Evolutionary conservation across 495 filamentous ascomycete genomes (phyloP).

Genomic region (Letharia lupina): DNA sequence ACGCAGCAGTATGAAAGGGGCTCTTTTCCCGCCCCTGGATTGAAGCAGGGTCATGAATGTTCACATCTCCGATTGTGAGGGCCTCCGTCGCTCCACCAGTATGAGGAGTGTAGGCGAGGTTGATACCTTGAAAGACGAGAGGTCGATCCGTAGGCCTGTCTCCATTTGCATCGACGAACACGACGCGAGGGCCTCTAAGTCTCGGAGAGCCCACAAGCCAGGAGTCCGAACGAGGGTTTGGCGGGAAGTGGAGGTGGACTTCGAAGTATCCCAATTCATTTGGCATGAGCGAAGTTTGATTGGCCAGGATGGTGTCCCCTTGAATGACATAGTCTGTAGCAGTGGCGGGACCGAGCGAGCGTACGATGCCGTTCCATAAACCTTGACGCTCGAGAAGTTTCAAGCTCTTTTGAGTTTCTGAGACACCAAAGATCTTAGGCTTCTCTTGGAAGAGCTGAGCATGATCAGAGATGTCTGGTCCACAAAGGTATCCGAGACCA

Average conservation of each 20-base stretch:
- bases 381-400: slow-evolving; percentile 5
- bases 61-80: not conserved
- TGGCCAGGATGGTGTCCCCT: not conserved
- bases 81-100: not conserved
- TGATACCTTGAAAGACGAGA: slow-evolving; percentile 16
- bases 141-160: not conserved
- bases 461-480: slow-evolving; percentile 33
- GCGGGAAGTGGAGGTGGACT: not conserved
- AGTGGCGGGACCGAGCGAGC: slow-evolving; percentile 1
- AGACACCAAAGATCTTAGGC: slow-evolving; percentile 20
- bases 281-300: not conserved
- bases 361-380: slow-evolving; percentile 14
- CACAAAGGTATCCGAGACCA: slow-evolving; percentile 48
- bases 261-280: slow-evolving; percentile 3
- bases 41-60: not conserved
- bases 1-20: slow-evolving; percentile 15
- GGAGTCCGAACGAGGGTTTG: not conserved
- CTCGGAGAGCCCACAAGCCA: not conserved
- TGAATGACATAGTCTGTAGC: slow-evolving; percentile 1
- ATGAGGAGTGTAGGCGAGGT: slow-evolving; percentile 1
- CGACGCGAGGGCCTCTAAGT: slow-evolving; percentile 2
- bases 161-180: not conserved
- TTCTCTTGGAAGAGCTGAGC: slow-evolving; percentile 21
- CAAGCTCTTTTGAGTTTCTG: slow-evolving; percentile 1
- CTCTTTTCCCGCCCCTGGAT: slow-evolving; percentile 8